Evolutionary conservation across 2,329 filamentous ascomycete genomes (phyloP).

Genomic region (Paraconiothyrium brasiliense): DNA sequence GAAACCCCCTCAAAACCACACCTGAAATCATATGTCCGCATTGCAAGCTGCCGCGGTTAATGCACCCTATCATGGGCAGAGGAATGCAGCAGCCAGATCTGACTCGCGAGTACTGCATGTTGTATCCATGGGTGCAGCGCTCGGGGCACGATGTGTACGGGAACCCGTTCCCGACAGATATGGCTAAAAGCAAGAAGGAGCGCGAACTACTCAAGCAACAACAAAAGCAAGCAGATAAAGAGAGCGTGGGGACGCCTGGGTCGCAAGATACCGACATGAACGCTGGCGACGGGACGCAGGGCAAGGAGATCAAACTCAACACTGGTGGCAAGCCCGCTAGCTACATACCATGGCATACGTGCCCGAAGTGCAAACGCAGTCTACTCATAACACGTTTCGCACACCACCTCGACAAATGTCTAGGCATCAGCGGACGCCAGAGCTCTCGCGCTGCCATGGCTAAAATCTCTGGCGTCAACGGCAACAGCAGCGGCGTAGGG

Average conservation of each 20-base stretch:
- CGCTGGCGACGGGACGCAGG: constrained; percentile 37
- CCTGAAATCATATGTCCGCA: constrained; percentile 76
- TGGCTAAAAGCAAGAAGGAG: constrained; percentile 79
- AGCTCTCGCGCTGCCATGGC: constrained; percentile 61
- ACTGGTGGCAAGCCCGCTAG: constrained; percentile 56
- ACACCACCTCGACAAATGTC: constrained; percentile 69
- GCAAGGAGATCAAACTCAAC: constrained; percentile 58
- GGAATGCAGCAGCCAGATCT: constrained; percentile 71
- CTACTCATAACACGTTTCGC: constrained; percentile 69
- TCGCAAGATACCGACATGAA: constrained; percentile 54
- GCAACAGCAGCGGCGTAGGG: constrained; percentile 46
- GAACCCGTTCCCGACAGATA: constrained; percentile 79
- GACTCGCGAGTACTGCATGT: constrained; percentile 76
- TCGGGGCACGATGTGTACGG: constrained; percentile 82
- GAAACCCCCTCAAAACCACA: constrained; percentile 76
- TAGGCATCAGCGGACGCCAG: constrained; percentile 65
- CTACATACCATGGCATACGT: constrained; percentile 65
- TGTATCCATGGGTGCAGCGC: constrained; percentile 79
- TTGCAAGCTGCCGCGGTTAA: constrained; percentile 77
- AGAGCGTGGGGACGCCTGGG: constrained; percentile 56
- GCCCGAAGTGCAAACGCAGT: constrained; percentile 69
- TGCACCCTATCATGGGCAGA: constrained; percentile 76
- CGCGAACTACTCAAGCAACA: constrained; percentile 63
- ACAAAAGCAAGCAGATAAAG: constrained; percentile 53
- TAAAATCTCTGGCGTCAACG: constrained; percentile 51